Evolutionary conservation across 2,329 filamentous ascomycete species (phyloP), one percentile per base, ranked within the genome.

Genomic region (Ophiostoma ips): DNA sequence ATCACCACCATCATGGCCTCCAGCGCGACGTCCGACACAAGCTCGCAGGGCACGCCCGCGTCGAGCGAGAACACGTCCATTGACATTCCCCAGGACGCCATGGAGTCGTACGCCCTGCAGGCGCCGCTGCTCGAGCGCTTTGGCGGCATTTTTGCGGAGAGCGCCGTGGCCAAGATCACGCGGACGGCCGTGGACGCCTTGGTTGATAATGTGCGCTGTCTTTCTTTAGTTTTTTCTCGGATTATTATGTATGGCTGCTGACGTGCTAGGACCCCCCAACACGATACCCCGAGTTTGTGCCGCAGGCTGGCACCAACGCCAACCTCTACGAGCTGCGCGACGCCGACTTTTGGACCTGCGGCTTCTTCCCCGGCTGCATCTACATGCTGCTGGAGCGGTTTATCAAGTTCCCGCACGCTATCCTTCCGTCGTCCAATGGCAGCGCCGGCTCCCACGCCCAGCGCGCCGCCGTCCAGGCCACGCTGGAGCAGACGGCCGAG

Each of bases 321-420:
- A 52, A 53, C 33, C 46, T 48, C 28, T 59, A 59, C 46, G 34
- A 50, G 12, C 49, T 55, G 19, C 55, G 57, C 38, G 55, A 58
- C 4, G 53, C 56, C 11, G 44, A 53, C 21, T 60, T 60, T 53
- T 68, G 65, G 65, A 67, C 65, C 0, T 65, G 63, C 31, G 65
- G 65, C 15, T 67, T 67, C 58, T 67, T 67, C 47, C 65, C 65
- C 0, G 65, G 65, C 1, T 61, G 54, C 31, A 57, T 68, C 3
- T 66, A 65, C 52, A 57, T 59, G 7, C 15, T 67, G 2, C 53
- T 64, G 0, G 65, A 68, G 48, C 59, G 65, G 0, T 53, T 60
- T 1, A 50, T 61, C 45, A 62, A 60, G 47, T 65, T 59, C 18
- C 65, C 65, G 0, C 53, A 46, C 13, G 30, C 38, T 0, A 59